Percentiles rank a stretch among this genome's conserved stretches.
phyloP scores from a whole-genome alignment of 495 filamentous ascomycete genomes.

The Penicillium canariense region DNA sequence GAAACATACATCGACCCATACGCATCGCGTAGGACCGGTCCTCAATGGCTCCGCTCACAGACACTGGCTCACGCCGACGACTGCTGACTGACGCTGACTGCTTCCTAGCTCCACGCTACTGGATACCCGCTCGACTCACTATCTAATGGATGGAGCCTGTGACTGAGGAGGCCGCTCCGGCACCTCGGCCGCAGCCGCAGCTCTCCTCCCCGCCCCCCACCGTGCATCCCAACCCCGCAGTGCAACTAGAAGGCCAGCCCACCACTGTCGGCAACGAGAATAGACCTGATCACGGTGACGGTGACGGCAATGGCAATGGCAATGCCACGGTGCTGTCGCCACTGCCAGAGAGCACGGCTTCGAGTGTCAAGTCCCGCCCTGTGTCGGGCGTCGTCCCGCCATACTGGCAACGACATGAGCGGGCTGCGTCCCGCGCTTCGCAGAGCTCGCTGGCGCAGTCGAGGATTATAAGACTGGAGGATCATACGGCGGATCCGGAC shows the following conservation, averaged over 20 bases:
- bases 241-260: neutral
- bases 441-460: constrained; percentile 40
- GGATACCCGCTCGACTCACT: constrained; percentile 1
- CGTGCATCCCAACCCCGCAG: neutral
- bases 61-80: neutral
- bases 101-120: neutral
- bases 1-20: constrained; percentile 4
- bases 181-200: constrained; percentile 29
- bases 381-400: constrained; percentile 46
- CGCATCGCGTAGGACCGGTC: neutral
- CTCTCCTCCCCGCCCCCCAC: constrained; percentile 23
- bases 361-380: constrained; percentile 32
- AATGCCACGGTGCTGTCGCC: neutral
- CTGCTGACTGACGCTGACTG: neutral
- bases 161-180: constrained; percentile 41
- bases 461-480: constrained; percentile 61
- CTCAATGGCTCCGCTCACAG: neutral
- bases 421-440: constrained; percentile 42
- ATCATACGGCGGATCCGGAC: constrained; percentile 63
- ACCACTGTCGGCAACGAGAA: neutral
- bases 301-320: neutral
- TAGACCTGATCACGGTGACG: too few relatives aligned
- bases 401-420: constrained; percentile 50
- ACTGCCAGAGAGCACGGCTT: constrained; percentile 4
- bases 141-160: constrained; percentile 53